Conservation (phyloP, 1,284 basidiomycete genomes). For the Ceratobasidium sp. region DNA sequence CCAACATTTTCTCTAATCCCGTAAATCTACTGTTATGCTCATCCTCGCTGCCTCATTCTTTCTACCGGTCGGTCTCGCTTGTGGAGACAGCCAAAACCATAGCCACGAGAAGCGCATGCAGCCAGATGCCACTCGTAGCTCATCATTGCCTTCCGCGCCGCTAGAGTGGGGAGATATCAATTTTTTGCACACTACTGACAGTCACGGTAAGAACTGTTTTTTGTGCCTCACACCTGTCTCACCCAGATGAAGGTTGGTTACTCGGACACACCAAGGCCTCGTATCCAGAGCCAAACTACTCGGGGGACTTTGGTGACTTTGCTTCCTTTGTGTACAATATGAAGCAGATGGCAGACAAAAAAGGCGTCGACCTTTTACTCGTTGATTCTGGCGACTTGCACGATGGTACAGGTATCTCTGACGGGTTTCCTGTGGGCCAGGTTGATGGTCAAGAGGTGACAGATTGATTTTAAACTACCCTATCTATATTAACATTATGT, state of each 20-base stretch:
- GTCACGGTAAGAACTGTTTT: conserved; percentile 56
- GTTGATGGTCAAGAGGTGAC: conserved; percentile 72
- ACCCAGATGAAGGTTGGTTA: conserved; percentile 60
- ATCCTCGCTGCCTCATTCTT: conserved; percentile 11
- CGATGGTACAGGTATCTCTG: conserved; percentile 78
- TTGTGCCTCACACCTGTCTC: conserved; percentile 56
- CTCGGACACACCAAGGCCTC: conserved; percentile 73
- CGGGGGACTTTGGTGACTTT: conserved; percentile 81
- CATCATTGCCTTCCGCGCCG: conserved; percentile 47
- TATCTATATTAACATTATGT: not conserved
- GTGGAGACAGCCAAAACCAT: conserved; percentile 26
- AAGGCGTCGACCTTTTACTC: conserved; percentile 71
- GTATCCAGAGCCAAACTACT: conserved; percentile 78
- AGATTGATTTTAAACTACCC: conserved; percentile 38
- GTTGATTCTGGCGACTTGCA: conserved; percentile 81
- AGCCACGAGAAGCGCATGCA: conserved; percentile 24
- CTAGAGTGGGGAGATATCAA: conserved; percentile 81
- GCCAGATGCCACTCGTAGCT: conserved; percentile 21
- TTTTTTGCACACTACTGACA: conserved; percentile 81
- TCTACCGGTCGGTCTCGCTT: conserved; percentile 18
- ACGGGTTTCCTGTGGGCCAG: conserved; percentile 72
- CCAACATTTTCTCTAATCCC: not conserved
- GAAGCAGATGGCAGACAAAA: conserved; percentile 73
- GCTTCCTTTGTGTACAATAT: conserved; percentile 81
- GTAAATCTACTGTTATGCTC: not conserved